Evolutionary conservation across 148 eudicot species (phyloP).

Genomic region (Heliosperma pusillum): DNA sequence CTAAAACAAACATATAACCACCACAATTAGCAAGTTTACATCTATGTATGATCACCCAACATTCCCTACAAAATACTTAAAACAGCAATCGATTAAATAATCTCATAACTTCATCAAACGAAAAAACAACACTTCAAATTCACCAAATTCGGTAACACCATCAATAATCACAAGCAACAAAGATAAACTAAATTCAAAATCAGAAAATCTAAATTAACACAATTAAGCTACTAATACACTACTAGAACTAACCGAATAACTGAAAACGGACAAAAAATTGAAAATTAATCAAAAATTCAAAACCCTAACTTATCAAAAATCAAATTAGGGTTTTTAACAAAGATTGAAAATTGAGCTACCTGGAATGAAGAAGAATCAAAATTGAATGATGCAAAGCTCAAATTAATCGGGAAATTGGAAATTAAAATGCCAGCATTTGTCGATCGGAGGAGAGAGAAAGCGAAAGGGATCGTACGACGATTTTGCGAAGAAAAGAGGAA

Average conservation of each 20-base stretch:
- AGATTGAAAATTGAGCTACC: slow-evolving; percentile 20
- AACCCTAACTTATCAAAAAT: slow-evolving; percentile 41
- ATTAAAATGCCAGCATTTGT: slow-evolving; percentile 43
- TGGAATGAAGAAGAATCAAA: slow-evolving; percentile 10
- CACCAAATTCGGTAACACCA: slow-evolving; percentile 9
- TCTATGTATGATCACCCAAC: slow-evolving; percentile 10
- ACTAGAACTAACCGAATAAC: slow-evolving; percentile 15
- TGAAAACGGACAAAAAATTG: slow-evolving; percentile 20
- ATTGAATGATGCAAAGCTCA: slow-evolving; percentile 16
- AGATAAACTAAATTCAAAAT: not conserved
- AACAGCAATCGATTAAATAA: not conserved
- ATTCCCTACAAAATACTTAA: not conserved
- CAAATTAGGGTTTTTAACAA: slow-evolving; percentile 38
- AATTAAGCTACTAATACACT: slow-evolving; percentile 29
- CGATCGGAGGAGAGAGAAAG: slow-evolving; percentile 34
- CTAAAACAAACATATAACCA: slow-evolving; percentile 11
- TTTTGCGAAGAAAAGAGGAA: slow-evolving; percentile 16
- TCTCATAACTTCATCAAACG: slow-evolving; percentile 3
- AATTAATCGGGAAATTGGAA: slow-evolving; percentile 2
- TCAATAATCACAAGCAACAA: not conserved
- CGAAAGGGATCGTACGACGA: slow-evolving; percentile 30
- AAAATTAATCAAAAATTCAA: slow-evolving; percentile 17
- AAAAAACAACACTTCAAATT: slow-evolving; percentile 16
- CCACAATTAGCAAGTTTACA: slow-evolving; percentile 18
- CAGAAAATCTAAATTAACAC: slow-evolving; percentile 15